phyloP scores from a whole-genome alignment of 805 yeast genomes.

The Saccharomycopsis sp. region DNA sequence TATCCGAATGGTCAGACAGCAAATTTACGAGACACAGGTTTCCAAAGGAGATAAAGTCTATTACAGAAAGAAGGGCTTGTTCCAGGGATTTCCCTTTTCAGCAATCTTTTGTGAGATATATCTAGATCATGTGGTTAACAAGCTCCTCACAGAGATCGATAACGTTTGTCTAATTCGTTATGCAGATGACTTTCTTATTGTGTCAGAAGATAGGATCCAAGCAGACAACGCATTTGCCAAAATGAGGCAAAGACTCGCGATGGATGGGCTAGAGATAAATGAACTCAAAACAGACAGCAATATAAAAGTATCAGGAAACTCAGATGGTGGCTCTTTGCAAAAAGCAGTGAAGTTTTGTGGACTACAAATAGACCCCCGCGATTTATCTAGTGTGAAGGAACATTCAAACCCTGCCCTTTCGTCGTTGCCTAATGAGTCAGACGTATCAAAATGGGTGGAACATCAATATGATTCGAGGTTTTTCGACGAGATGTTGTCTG shows the following conservation, averaged over 20 bases:
- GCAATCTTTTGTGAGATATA: slow-evolving; percentile 67
- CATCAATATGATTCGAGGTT: not conserved
- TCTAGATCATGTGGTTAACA: slow-evolving; percentile 49
- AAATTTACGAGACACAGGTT: slow-evolving; percentile 46
- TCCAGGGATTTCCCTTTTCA: slow-evolving; percentile 80
- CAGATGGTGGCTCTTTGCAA: too few species aligned
- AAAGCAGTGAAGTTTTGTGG: slow-evolving; percentile 11
- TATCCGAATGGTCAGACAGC: slow-evolving; percentile 39
- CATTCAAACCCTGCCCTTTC: not conserved
- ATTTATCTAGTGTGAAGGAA: not conserved
- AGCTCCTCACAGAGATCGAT: slow-evolving; percentile 26
- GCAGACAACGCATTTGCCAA: slow-evolving; percentile 27
- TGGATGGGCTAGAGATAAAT: slow-evolving; percentile 7
- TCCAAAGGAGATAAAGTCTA: slow-evolving; percentile 33
- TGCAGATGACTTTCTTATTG: slow-evolving; percentile 81
- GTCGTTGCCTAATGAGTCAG: not conserved
- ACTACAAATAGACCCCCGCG: not conserved
- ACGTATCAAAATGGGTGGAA: not conserved
- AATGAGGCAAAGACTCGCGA: not conserved
- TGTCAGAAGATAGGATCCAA: slow-evolving; percentile 38
- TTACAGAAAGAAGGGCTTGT: slow-evolving; percentile 60
- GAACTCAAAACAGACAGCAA: slow-evolving; percentile 5
- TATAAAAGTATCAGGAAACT: not conserved
- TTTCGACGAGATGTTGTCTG: not conserved
- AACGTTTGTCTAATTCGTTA: slow-evolving; percentile 43